Evolutionary conservation across 2,329 filamentous ascomycete species (phyloP).

Genomic region (Trichocomaceae sp.): DNA sequence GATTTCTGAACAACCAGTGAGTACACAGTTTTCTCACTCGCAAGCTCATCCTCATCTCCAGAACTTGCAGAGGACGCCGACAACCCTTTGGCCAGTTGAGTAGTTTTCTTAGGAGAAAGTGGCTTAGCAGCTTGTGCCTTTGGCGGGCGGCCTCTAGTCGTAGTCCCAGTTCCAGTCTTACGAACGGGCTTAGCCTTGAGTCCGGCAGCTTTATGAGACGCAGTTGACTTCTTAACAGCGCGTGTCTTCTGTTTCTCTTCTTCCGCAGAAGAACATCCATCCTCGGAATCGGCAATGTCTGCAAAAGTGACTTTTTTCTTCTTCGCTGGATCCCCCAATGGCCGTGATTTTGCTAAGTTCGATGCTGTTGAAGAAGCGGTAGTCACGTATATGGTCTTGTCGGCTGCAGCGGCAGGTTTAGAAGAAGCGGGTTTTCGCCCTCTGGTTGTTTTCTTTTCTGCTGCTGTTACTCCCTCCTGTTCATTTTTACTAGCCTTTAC

Average conservation of each 20-base stretch:
- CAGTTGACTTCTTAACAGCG: constrained; percentile 20
- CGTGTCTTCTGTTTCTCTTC: constrained; percentile 13
- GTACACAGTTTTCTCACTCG: constrained; percentile 25
- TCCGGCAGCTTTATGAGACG: constrained; percentile 27
- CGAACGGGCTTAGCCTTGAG: constrained; percentile 42
- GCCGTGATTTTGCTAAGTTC: constrained; percentile 22
- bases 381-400: constrained; percentile 22
- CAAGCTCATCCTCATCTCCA: constrained; percentile 40
- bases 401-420: constrained; percentile 8
- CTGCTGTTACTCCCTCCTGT: background rate
- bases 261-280: constrained; percentile 26
- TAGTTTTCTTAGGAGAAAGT: constrained; percentile 45
- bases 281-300: constrained; percentile 36
- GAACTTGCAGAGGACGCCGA: constrained; percentile 30
- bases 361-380: constrained; percentile 22
- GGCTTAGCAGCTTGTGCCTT: constrained; percentile 27
- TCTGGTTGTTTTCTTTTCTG: constrained; percentile 16
- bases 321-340: constrained; percentile 24
- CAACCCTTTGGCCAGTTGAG: constrained; percentile 37
- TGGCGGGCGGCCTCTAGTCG: constrained; percentile 27
- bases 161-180: constrained; percentile 27
- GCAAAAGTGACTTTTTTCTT: constrained; percentile 45
- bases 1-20: constrained; percentile 29
- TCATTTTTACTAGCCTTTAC: constrained; percentile 10
- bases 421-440: constrained; percentile 23